Conservation (phyloP, 768 basidiomycete genomes). For the Russula lepida region DNA sequence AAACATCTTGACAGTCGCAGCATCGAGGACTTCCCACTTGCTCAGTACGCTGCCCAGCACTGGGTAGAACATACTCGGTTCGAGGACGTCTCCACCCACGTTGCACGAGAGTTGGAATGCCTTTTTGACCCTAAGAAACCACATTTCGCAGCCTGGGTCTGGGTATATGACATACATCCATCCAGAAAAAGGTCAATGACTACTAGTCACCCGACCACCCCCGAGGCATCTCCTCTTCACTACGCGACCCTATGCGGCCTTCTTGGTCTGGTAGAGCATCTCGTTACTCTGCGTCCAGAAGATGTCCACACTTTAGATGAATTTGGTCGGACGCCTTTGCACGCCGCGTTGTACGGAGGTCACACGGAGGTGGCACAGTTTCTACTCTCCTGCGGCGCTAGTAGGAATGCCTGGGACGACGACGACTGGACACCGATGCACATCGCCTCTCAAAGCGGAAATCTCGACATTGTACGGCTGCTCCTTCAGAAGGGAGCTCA, state of each 20-base stretch:
- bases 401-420: background rate
- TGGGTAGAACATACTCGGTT: slow-evolving; percentile 4
- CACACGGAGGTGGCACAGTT: background rate
- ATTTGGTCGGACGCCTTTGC: background rate
- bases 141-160: slow-evolving; percentile 1
- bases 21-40: background rate
- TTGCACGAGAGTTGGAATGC: background rate
- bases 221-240: background rate
- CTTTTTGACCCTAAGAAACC: background rate
- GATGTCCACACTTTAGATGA: background rate
- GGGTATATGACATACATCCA: background rate
- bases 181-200: background rate
- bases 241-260: background rate
- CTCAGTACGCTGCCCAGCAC: background rate
- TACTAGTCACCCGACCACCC: background rate
- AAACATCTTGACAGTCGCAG: background rate
- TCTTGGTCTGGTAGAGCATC: background rate
- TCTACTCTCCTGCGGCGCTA: background rate
- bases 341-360: background rate
- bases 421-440: background rate
- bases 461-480: background rate
- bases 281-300: background rate
- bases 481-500: background rate
- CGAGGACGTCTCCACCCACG: background rate
- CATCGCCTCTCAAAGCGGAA: background rate